Base-by-base conservation (phyloP, 176 grass and related monocot species). In the Puccinellia tenuiflora region DNA sequence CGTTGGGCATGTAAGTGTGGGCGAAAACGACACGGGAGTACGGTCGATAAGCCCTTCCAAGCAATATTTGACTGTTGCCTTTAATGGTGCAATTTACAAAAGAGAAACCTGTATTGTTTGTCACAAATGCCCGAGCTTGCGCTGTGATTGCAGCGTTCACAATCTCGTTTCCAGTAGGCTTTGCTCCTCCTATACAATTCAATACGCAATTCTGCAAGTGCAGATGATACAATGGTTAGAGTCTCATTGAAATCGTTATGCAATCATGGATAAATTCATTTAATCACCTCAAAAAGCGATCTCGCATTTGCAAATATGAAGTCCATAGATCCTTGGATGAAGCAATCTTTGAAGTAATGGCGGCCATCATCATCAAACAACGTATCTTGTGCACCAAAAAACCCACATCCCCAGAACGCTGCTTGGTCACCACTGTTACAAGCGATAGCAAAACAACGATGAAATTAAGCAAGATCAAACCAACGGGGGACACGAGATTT, bases 341-440 rank as follows among this genome's bases (percentile, higher is more conserved):
- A 91, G 22, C 91, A 97, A 40, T 91, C 94, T 64, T 93, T 97
- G 52, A 91, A 97, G 74, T 90, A 93, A 76, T 93, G 94, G 14
- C 79, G 77, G 33, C 89, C 91, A 25, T 34, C 56, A 26, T 93
- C 91, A 5, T 97, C 94, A 25, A 91, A 91, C 42, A 97, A 87
- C 3, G 91, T 93, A 14, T 97, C 94, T 76, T 97, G 94, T 0
- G 94, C 94, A 30, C 94, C 89, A 9, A 97, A 93, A 48, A 93
- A 93, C 5, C 87, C 91, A 1, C 91, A 91, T 6, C 89, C 94
- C 91, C 91, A 97, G 72, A 90, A 97, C 0, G 87, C 85, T 3
- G 91, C 84, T 42, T 90, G 84, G 79, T 93, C 91, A 6, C n/a
- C n/a, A n/a, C n/a, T n/a, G n/a, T n/a, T n/a, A n/a, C n/a, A n/a